These are phyloP conservation scores for Cytidiella melzeri DNA, from an alignment of 768 basidiomycete genomes.

Conservation along the genomic window DNA sequence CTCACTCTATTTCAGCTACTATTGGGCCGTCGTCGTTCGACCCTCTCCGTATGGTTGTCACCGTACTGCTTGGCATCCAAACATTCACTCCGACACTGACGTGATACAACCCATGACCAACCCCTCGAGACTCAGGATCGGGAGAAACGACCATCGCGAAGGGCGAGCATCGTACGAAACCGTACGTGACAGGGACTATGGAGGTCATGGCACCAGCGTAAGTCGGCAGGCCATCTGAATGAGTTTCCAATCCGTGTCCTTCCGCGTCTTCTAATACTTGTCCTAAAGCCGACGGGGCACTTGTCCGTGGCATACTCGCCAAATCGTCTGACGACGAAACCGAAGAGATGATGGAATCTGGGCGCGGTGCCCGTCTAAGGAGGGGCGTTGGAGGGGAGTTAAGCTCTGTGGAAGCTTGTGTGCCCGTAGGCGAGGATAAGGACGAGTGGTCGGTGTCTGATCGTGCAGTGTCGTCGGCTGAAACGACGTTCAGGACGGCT, in stretches of 20 bases:
- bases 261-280: background rate
- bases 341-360: background rate
- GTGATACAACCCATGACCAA: constrained; percentile 12
- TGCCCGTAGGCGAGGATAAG: background rate
- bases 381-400: background rate
- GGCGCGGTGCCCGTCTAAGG: background rate
- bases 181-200: constrained; percentile 11
- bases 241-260: too few species aligned
- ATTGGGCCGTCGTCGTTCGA: constrained; percentile 15
- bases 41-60: constrained; percentile 18
- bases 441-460: background rate
- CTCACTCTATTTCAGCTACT: constrained; percentile 21
- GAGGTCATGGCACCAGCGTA: constrained; percentile 15
- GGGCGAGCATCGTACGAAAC: constrained; percentile 17
- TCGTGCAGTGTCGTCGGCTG: background rate
- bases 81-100: constrained; percentile 20
- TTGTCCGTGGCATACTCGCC: background rate
- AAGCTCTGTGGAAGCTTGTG: background rate
- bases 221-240: constrained; percentile 13
- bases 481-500: background rate
- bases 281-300: background rate
- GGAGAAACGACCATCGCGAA: constrained; percentile 17
- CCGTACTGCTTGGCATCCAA: constrained; percentile 17
- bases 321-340: background rate
- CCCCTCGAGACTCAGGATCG: constrained; percentile 1